phyloP scores from a whole-genome alignment of 2,329 filamentous ascomycete species.

The Stemphylium vesicarium region DNA sequence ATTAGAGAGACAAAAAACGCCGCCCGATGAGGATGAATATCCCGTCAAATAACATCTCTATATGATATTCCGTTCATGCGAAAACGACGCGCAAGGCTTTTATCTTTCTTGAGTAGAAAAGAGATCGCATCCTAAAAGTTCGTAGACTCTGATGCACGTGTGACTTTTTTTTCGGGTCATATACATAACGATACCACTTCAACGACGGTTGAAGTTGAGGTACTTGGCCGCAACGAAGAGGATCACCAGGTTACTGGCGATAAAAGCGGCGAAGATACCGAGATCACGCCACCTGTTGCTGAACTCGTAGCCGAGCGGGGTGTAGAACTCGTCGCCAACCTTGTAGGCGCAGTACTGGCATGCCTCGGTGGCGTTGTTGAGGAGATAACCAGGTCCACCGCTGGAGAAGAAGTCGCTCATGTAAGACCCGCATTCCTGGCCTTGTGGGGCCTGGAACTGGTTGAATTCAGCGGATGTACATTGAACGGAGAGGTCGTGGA shows the following conservation, averaged over 20 bases:
- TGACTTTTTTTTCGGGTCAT: not conserved
- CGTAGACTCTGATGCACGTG: not conserved
- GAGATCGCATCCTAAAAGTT: not conserved
- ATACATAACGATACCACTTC: slow-evolving; percentile 3
- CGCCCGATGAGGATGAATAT: slow-evolving; percentile 16
- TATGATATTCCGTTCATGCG: not conserved
- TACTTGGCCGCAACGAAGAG: slow-evolving; percentile 63
- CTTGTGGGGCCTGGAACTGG: slow-evolving; percentile 68
- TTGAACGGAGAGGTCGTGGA: slow-evolving; percentile 68
- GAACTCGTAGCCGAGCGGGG: slow-evolving; percentile 70
- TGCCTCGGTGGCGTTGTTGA: slow-evolving; percentile 66
- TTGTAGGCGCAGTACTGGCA: slow-evolving; percentile 86
- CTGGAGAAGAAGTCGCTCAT: slow-evolving; percentile 72
- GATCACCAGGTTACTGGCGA: slow-evolving; percentile 76
- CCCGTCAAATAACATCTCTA: not conserved
- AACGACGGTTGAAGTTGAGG: slow-evolving; percentile 55
- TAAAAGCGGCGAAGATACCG: slow-evolving; percentile 77
- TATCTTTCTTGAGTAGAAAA: not conserved
- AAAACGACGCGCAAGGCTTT: not conserved
- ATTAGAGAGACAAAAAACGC: slow-evolving; percentile 11
- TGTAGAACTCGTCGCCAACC: slow-evolving; percentile 81
- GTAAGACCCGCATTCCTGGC: slow-evolving; percentile 75
- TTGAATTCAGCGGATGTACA: slow-evolving; percentile 70
- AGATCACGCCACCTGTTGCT: slow-evolving; percentile 78
- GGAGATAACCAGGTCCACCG: slow-evolving; percentile 75